These are phyloP conservation scores for Orobanche coerulescens DNA, from an alignment of 257 asterid genomes.

Conservation along the genomic window DNA sequence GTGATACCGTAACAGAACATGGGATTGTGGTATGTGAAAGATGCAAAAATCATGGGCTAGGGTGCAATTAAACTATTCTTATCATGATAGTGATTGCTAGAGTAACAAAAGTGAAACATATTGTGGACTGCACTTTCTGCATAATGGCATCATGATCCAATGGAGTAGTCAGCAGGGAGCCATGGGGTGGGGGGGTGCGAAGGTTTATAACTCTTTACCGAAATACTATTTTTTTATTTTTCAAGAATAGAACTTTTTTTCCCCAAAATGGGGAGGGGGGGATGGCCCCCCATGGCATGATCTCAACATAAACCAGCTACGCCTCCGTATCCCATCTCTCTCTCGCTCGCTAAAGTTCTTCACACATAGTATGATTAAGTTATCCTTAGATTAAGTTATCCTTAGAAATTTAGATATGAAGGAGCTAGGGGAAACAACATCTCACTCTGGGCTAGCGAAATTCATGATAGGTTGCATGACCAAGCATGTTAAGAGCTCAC, in stretches of 20 bases:
- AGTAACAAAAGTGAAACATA: neutral
- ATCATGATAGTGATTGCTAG: neutral
- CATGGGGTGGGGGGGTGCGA: too few relatives aligned
- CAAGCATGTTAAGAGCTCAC: slow-evolving; percentile 77
- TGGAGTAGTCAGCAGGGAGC: too few relatives aligned
- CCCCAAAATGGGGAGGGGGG: too few relatives aligned
- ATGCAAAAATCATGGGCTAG: neutral
- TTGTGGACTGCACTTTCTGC: neutral
- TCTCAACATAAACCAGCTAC: slow-evolving; percentile 4
- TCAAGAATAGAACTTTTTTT: too few relatives aligned
- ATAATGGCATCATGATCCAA: too few relatives aligned
- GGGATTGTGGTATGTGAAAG: neutral
- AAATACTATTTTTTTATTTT: too few relatives aligned
- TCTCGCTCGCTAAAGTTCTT: neutral
- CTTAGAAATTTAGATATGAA: too few relatives aligned
- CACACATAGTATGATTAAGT: neutral
- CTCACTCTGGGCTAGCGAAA: slow-evolving; percentile 81
- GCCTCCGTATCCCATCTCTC: too few relatives aligned
- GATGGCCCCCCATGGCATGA: too few relatives aligned
- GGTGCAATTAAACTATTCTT: neutral
- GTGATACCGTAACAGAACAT: too few relatives aligned
- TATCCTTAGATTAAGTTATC: slow-evolving; percentile 2
- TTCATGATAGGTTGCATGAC: slow-evolving; percentile 77
- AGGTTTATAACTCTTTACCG: too few relatives aligned
- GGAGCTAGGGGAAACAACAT: slow-evolving; percentile 20